phyloP scores from a whole-genome alignment of 305 asterid genomes.

The Rubia peregrina region DNA sequence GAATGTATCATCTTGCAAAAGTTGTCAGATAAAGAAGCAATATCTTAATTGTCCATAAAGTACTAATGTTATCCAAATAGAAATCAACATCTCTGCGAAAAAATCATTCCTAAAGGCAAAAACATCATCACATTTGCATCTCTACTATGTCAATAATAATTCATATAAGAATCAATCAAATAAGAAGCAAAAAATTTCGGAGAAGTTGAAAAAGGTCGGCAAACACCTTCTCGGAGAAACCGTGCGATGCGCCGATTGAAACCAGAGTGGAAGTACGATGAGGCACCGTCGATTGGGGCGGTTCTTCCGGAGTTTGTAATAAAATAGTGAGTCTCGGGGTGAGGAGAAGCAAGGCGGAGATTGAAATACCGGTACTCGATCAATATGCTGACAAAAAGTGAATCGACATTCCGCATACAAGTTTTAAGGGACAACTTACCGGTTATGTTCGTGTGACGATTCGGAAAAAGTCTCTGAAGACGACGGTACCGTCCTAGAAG shows the following conservation, averaged over 20 bases:
- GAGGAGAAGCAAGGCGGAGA: conserved; percentile 29
- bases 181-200: not conserved
- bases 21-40: not conserved
- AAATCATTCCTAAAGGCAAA: not conserved
- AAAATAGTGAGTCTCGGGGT: conserved; percentile 27
- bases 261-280: conserved; percentile 16
- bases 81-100: too few species aligned
- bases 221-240: conserved; percentile 52
- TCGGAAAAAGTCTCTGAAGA: too few species aligned
- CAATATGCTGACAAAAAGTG: too few species aligned
- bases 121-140: conserved; percentile 43
- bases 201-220: too few species aligned
- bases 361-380: conserved; percentile 24
- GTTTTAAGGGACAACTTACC: too few species aligned
- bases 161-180: conserved; percentile 4
- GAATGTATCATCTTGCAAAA: conserved; percentile 11
- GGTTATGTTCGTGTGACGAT: too few species aligned
- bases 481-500: too few species aligned
- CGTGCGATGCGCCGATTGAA: conserved; percentile 53
- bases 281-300: conserved; percentile 10
- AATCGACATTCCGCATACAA: too few species aligned
- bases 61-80: too few species aligned
- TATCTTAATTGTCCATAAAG: not conserved
- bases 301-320: conserved; percentile 11
- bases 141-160: conserved; percentile 6